Evolutionary conservation across 129 eudicot species (phyloP).

Genomic region (Tagetes erecta): DNA sequence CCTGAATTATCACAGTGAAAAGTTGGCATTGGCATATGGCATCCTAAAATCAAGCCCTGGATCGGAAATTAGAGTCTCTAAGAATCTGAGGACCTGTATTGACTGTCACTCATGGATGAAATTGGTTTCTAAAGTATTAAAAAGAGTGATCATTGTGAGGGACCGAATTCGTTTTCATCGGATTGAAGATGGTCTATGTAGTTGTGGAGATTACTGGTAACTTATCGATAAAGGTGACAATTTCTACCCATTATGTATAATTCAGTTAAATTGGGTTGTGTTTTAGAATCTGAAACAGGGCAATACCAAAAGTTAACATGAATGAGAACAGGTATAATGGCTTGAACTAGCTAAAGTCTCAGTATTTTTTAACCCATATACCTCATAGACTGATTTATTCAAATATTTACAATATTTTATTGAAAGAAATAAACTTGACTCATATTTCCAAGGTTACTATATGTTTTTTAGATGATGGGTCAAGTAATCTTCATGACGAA

Average conservation of each 20-base stretch:
- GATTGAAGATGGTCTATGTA: constrained; percentile 66
- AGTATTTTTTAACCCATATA: background rate
- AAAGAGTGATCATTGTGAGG: constrained; percentile 73
- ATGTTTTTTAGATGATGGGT: too few relatives aligned
- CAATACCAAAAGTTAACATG: background rate
- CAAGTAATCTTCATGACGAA: too few relatives aligned
- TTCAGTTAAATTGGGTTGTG: background rate
- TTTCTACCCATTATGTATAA: background rate
- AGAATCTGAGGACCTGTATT: constrained; percentile 75
- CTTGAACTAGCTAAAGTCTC: background rate
- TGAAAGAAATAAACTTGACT: background rate
- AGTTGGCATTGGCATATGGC: constrained; percentile 67
- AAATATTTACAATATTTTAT: background rate
- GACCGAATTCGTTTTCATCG: constrained; percentile 84
- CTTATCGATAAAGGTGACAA: constrained; percentile 3
- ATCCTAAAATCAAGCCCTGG: constrained; percentile 71
- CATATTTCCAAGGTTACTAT: too few relatives aligned
- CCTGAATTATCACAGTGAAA: constrained; percentile 78
- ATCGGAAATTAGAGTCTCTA: constrained; percentile 59
- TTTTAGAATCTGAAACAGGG: background rate
- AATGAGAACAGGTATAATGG: background rate
- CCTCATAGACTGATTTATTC: background rate
- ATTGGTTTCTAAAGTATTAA: constrained; percentile 60
- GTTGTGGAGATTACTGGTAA: constrained; percentile 91
- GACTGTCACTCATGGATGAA: constrained; percentile 89